Evolutionary conservation across 1,284 basidiomycete species (phyloP).

Genomic region (Moesziomyces globuligerus): DNA sequence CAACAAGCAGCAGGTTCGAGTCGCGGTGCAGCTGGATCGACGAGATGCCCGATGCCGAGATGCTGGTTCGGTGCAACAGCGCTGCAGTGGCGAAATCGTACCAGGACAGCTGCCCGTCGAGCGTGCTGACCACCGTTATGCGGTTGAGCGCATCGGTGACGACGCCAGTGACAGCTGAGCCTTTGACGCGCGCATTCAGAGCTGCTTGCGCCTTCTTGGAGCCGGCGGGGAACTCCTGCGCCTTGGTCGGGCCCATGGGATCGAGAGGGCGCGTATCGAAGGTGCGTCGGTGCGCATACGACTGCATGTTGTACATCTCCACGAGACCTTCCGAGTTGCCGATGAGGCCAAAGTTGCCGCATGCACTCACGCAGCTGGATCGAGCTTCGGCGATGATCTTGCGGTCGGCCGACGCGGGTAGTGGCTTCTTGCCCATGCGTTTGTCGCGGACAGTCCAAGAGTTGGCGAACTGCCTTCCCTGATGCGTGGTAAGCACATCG

Average conservation of each 20-base stretch:
- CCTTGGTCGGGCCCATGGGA: constrained; percentile 24
- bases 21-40: constrained; percentile 83
- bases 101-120: constrained; percentile 88
- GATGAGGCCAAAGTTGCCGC: constrained; percentile 93
- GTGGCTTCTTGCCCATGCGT: constrained; percentile 49
- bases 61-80: constrained; percentile 74
- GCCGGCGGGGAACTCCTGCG: constrained; percentile 35
- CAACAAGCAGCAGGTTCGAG: constrained; percentile 82
- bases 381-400: constrained; percentile 69
- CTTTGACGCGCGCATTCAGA: constrained; percentile 33
- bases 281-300: constrained; percentile 82
- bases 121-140: constrained; percentile 81
- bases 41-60: constrained; percentile 77
- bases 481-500: constrained; percentile 89
- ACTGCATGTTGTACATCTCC: constrained; percentile 73
- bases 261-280: constrained; percentile 50
- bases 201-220: constrained; percentile 29
- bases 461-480: constrained; percentile 70
- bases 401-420: constrained; percentile 38
- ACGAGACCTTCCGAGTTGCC: constrained; percentile 61
- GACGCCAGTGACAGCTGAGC: constrained; percentile 74
- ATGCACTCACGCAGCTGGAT: constrained; percentile 78
- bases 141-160: constrained; percentile 87
- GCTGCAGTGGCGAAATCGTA: constrained; percentile 92
- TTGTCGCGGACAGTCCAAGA: constrained; percentile 63